A percentile compares a stretch with the other conserved stretches of the same genome.
Conservation (phyloP, 306 rosid species). For the Hippophae rhamnoides region DNA sequence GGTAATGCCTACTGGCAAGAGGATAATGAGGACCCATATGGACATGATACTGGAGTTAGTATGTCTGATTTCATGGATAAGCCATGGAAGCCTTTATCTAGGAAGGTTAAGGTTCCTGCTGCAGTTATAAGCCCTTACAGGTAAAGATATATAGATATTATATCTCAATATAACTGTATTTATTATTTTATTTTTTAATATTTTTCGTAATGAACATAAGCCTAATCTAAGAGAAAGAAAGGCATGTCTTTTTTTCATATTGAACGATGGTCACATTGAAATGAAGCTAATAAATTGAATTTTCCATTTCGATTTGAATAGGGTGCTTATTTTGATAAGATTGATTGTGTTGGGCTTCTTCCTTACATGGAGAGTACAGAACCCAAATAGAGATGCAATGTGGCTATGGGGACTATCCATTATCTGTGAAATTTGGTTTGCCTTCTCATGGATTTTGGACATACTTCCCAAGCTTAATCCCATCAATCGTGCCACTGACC, state of each 20-base stretch:
- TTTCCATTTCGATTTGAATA: background rate
- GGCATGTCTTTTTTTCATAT: no score
- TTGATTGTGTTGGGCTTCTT: conserved; percentile 32
- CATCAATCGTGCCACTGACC: conserved; percentile 66
- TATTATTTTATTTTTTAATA: no score
- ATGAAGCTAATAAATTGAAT: no score
- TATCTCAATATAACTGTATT: no score
- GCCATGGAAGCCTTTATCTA: conserved; percentile 82
- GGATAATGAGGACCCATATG: conserved; percentile 35
- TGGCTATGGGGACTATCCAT: conserved; percentile 84
- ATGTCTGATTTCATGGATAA: conserved; percentile 73
- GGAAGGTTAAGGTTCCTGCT: conserved; percentile 46
- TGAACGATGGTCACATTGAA: no score
- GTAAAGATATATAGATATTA: conserved; percentile 14
- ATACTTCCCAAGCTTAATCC: conserved; percentile 69
- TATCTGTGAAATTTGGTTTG: conserved; percentile 81
- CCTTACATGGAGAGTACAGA: conserved; percentile 47
- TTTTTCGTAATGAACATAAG: no score
- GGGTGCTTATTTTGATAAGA: conserved; percentile 49
- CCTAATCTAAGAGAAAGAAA: no score
- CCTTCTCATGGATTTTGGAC: conserved; percentile 76
- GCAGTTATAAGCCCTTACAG: conserved; percentile 77
- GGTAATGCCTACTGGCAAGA: conserved; percentile 73
- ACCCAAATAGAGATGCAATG: conserved; percentile 70
- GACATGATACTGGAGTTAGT: conserved; percentile 33